Percentiles rank a stretch among this genome's conserved stretches.
These are phyloP conservation scores for Colletotrichum phormii DNA, from an alignment of 2,329 filamentous ascomycete genomes.

Conservation along the genomic window DNA sequence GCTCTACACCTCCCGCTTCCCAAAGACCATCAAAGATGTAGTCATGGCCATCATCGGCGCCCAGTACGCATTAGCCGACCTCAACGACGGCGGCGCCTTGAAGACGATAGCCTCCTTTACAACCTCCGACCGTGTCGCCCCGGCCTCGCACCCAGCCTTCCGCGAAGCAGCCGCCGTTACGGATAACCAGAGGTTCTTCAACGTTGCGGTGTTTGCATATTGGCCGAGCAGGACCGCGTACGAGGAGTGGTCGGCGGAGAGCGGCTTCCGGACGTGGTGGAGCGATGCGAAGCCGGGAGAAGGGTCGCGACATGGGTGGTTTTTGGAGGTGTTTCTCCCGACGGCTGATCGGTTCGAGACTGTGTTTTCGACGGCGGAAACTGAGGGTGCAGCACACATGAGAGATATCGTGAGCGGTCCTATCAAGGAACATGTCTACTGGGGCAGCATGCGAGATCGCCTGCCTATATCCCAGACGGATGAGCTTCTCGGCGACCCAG, in stretches of 20 bases:
- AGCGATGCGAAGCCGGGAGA: constrained; percentile 39
- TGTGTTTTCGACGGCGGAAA: constrained; percentile 50
- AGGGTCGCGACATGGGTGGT: constrained; percentile 49
- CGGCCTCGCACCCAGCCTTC: background rate
- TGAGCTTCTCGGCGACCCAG: constrained; percentile 40
- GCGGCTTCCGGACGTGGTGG: constrained; percentile 54
- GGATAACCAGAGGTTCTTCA: constrained; percentile 28
- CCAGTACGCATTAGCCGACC: constrained; percentile 15
- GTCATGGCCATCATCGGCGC: constrained; percentile 35
- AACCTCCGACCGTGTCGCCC: background rate
- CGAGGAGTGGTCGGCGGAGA: constrained; percentile 45
- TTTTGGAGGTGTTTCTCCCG: constrained; percentile 55
- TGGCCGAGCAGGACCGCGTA: constrained; percentile 47
- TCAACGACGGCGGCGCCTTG: constrained; percentile 5
- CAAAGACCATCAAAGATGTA: constrained; percentile 22
- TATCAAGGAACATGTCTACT: constrained; percentile 57
- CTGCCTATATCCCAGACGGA: constrained; percentile 53
- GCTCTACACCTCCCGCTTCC: constrained; percentile 34
- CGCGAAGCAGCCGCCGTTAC: constrained; percentile 29
- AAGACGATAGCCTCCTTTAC: constrained; percentile 22
- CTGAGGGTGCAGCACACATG: constrained; percentile 55
- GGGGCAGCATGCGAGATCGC: constrained; percentile 58
- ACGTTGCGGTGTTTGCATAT: constrained; percentile 49
- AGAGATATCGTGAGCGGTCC: constrained; percentile 48
- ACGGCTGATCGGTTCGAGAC: constrained; percentile 56